phyloP scores from a whole-genome alignment of 2,329 filamentous ascomycete genomes.

The Pestalotiopsis sp. region DNA sequence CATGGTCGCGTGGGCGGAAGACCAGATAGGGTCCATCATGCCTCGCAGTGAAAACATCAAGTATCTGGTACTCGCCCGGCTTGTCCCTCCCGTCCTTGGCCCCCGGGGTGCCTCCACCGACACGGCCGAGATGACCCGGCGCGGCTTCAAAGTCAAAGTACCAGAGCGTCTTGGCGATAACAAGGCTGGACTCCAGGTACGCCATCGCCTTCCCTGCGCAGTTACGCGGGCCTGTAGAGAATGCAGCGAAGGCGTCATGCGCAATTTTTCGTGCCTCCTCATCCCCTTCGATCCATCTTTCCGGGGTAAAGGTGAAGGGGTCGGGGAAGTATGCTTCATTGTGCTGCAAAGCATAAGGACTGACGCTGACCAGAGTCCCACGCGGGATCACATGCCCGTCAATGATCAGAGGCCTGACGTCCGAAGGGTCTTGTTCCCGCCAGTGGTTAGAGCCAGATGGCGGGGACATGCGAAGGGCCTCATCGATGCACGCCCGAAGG shows the following conservation, averaged over 20 bases:
- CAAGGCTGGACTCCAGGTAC: constrained; percentile 21
- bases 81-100: neutral
- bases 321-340: constrained; percentile 30
- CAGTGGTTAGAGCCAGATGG: constrained; percentile 37
- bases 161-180: constrained; percentile 22
- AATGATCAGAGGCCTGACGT: constrained; percentile 15
- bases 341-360: constrained; percentile 37
- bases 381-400: constrained; percentile 32
- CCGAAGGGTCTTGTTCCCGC: constrained; percentile 26
- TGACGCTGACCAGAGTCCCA: constrained; percentile 33
- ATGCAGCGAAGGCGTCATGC: constrained; percentile 28
- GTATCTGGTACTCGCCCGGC: neutral
- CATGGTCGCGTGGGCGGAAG: neutral
- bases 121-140: neutral
- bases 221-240: constrained; percentile 34
- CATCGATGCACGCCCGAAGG: constrained; percentile 48
- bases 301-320: constrained; percentile 29
- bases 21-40: neutral
- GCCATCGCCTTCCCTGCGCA: constrained; percentile 36
- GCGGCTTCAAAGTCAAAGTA: constrained; percentile 19
- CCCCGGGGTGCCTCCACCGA: neutral
- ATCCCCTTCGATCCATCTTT: constrained; percentile 33
- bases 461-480: constrained; percentile 47
- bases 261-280: neutral
- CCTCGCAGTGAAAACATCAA: neutral